Base-by-base conservation (phyloP, 2,329 filamentous ascomycete species). In the Hypoxylon sp. region DNA sequence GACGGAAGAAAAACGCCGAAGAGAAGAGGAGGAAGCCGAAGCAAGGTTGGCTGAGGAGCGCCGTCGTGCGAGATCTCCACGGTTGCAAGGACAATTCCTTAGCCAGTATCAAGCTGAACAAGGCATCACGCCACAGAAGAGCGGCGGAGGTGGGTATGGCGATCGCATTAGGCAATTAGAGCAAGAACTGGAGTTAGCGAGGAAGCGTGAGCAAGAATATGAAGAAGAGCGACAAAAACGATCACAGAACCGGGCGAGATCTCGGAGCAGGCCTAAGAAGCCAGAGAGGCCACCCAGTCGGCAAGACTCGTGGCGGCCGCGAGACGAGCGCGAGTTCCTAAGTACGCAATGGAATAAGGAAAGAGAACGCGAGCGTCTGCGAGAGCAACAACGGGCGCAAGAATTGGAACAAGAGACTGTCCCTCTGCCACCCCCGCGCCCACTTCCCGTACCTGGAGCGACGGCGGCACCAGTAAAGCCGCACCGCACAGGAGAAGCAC, bases 101-200 rank as follows among this genome's bases (percentile, higher is more conserved):
- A 95, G 92, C 76, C 92, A 97, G 77, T 97, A 97, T 77, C 91
- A 93, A 78, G 89, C 91, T 19, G 90, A 93, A 72, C 89, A 92
- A 76, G 79, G 84, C 68, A 75, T 79, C 59, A 72, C 75, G 73
- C 77, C 80, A 65, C 76, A 76, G 75, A 80, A 76, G 19, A 79
- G 77, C 27, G 79, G 79, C 46, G 78, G 76, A 51, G 79, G 78
- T 17, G 82, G 84, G 59, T 86, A 95, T 78, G 88, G 85, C 69
- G 87, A 85, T 70, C 89, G 94, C 44, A 90, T 98, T 69, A 88
- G 88, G 74, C 91, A 98, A 77, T 85, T 98, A 4, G 95, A 98
- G 80, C 85, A 88, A 81, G 83, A 93, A 84, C 78, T 89, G 19
- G 85, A 92, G 82, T 72, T 87, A 76, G 84, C 89, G 71, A 83